These are phyloP conservation scores for Phialophora chinensis DNA, from an alignment of 2,329 filamentous ascomycete species.

Conservation along the genomic window DNA sequence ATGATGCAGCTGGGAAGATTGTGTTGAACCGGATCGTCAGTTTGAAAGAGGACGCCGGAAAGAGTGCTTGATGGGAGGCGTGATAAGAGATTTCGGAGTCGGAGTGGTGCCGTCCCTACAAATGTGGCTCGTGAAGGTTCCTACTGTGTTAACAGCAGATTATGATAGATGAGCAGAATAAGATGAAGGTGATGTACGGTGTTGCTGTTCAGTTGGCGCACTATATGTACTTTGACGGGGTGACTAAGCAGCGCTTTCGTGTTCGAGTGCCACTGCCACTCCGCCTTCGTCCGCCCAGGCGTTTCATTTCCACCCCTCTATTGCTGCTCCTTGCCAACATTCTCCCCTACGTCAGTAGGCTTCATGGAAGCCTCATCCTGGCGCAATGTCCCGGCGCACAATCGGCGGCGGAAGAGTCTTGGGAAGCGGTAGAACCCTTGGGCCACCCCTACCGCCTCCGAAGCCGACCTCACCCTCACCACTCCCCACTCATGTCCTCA, in stretches of 20 bases:
- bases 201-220: background rate
- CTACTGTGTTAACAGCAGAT: background rate
- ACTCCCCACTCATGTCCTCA: slow-evolving; percentile 56
- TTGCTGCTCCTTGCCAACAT: slow-evolving; percentile 1
- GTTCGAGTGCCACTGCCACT: slow-evolving; percentile 7
- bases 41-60: slow-evolving; percentile 84
- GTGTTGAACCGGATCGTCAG: slow-evolving; percentile 91
- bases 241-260: slow-evolving; percentile 16
- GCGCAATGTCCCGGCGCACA: slow-evolving; percentile 78
- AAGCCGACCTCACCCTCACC: slow-evolving; percentile 49
- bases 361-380: slow-evolving; percentile 38
- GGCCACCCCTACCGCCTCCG: slow-evolving; percentile 62
- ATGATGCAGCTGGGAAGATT: slow-evolving; percentile 68
- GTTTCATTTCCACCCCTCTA: slow-evolving; percentile 9
- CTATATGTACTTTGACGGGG: background rate
- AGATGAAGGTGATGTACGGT: background rate
- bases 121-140: background rate
- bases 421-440: slow-evolving; percentile 82
- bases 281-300: slow-evolving; percentile 24
- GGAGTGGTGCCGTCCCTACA: background rate
- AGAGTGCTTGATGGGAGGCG: slow-evolving; percentile 47
- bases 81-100: background rate
- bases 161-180: background rate
- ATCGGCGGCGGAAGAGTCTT: slow-evolving; percentile 91
- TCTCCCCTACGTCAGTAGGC: slow-evolving; percentile 35